Evolutionary conservation across 768 basidiomycete species (phyloP), one percentile per base, ranked within the genome.

Genomic region (Podaxis mareebaensis): DNA sequence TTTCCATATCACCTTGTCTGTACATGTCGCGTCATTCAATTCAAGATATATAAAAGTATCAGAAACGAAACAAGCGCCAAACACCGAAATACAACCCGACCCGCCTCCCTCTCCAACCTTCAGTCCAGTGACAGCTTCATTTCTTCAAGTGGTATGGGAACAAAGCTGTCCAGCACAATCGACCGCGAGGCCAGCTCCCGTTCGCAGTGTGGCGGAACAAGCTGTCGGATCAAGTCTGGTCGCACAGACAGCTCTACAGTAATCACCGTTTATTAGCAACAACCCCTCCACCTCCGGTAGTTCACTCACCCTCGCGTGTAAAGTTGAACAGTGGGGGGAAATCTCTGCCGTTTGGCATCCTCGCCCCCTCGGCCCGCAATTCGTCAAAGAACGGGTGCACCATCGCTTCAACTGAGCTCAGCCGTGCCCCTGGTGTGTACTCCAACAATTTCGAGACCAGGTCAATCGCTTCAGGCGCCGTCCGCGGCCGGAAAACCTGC

Each of bases 381-480:
- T 99, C 97, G 73, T 99, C 96, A 75, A 99, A 99, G 90, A 99
- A 96, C 28, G 92, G 88, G 73, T 96, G 89, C 66, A 93, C 83
- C 94, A 96, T 94, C 26, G 92, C 92, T 76, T 94, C 90, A 69
- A 95, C 84, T 1, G 95, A 91, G 69, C 91, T 93, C 76, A 96
- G 76, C 58, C 97, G 90, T 36, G 93, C 90, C 51, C 90, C 90
- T 8, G 97, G 97, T n/a, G 97, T 99, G 79, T 99, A 99, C 73
- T 99, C 96, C 69, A 99, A 83, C 65, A 99, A 80, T 76, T 93
- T 96, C 17, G 92, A 89, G 65, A 99, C 96, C 62, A 99, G 80
- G 70, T 96, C 92, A 78, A 99, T 98, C 61, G 97, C 95, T 75
- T 99, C 96, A 17, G 90, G 88, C 12, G 96, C 89, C 13, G 97